Evolutionary conservation across 2,329 filamentous ascomycete species (phyloP), one percentile per base, ranked within the genome.

Genomic region (Ceratocystis cacaofunesta): DNA sequence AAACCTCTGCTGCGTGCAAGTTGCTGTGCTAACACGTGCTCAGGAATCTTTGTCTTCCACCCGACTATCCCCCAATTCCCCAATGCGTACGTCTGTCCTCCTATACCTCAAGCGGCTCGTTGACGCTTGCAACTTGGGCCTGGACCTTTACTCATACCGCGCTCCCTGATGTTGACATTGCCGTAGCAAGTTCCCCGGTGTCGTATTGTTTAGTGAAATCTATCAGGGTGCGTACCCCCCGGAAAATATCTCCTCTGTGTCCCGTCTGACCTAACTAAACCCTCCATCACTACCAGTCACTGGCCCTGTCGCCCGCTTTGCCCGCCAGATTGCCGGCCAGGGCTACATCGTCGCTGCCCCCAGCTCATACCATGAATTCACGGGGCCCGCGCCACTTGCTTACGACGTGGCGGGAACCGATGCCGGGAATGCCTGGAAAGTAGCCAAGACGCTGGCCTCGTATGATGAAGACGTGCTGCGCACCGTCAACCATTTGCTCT

Each of bases 321-420:
- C 90, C 63, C 85, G 92, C 68, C 91, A 96, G 74, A 96, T 96
- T 71, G 89, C 90, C 48, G 88, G 90, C 2, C 89, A 95, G 69
- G 92, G 92, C 71, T 96, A 95, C 78, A 95, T 96, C 70, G 91
- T 92, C 69, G 92, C 89, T 8, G 91, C 91, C 0, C 90, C 91
- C 0, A 94, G 89, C 44, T 92, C 87, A 41, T 96, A 96, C 76
- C 92, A 96, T 74, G 92, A 96, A 75, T 96, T 96, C 76, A 90
- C 86, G 1, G 88, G 88, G 3, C 89, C 91, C 0, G 89, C 92
- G 71, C 79, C 92, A 10, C 79, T 96, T 50, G 83, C 88, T 62
- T 96, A 96, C 74, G 89, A 96, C 72, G 90, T 81, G 0, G 87
- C 88, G 1, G 92, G 94, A 63, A 97, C 92, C 0, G 90, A 96